A percentile compares a stretch with the other conserved stretches of the same genome.
Conservation (phyloP, 495 filamentous ascomycete genomes). For the Alectoria sarmentosa region DNA sequence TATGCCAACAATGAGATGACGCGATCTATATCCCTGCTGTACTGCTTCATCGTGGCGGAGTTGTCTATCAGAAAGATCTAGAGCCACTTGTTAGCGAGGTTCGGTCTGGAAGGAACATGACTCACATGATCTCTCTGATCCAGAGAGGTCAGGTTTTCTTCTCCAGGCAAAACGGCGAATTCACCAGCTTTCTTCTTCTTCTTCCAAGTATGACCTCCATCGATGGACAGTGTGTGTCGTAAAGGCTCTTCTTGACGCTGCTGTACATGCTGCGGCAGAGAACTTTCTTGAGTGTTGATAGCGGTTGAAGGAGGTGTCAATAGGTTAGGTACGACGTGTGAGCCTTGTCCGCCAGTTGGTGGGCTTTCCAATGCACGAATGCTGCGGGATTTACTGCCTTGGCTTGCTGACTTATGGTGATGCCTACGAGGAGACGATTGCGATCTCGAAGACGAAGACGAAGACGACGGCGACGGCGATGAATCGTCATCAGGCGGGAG, state of each 20-base stretch:
- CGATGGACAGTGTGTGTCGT: conserved; percentile 33
- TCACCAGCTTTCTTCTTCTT: neutral
- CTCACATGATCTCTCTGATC: conserved; percentile 26
- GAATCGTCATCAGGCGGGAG: neutral
- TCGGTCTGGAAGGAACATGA: neutral
- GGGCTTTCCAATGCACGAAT: neutral
- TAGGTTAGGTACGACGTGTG: neutral
- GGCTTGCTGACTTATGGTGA: conserved; percentile 1
- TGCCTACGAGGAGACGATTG: neutral
- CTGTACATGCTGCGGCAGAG: conserved; percentile 24
- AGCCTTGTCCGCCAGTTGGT: neutral
- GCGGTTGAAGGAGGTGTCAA: neutral
- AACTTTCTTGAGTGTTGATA: neutral
- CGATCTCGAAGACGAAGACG: neutral
- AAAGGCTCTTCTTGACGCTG: conserved; percentile 28
- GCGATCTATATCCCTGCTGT: conserved; percentile 26
- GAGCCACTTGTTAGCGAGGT: conserved; percentile 1
- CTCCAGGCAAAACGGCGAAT: conserved; percentile 19
- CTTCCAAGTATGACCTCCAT: neutral
- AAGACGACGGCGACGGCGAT: too few species aligned
- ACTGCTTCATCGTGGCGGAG: conserved; percentile 30
- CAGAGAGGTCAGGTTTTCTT: neutral
- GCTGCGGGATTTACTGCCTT: neutral
- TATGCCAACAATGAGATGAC: conserved; percentile 30
- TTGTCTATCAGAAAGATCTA: conserved; percentile 40